These are phyloP conservation scores for Crocinoboletus sp. DNA, from an alignment of 1,284 basidiomycete genomes.

Conservation along the genomic window DNA sequence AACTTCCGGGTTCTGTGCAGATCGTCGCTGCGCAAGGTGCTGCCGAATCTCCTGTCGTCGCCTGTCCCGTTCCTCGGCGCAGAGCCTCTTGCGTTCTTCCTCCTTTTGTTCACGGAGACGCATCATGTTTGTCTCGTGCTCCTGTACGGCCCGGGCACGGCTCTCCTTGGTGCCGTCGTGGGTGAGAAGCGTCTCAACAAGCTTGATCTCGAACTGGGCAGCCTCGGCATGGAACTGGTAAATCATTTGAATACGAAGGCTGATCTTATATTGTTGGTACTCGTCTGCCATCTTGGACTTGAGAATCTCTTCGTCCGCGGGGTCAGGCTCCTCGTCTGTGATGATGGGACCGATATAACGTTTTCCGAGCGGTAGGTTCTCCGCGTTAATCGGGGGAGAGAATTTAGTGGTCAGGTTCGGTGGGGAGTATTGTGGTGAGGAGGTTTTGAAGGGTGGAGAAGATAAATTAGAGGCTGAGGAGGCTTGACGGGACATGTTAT, in stretches of 20 bases:
- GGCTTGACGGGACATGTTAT: slow-evolving; percentile 28
- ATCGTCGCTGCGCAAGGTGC: slow-evolving; percentile 22
- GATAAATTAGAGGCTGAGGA: slow-evolving; percentile 22
- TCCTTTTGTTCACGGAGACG: slow-evolving; percentile 45
- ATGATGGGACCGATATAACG: slow-evolving; percentile 48
- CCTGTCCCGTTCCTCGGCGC: slow-evolving; percentile 41
- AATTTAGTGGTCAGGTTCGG: slow-evolving; percentile 21
- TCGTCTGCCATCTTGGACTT: slow-evolving; percentile 35
- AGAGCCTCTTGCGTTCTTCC: slow-evolving; percentile 43
- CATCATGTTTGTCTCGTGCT: slow-evolving; percentile 46
- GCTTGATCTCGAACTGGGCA: slow-evolving; percentile 42
- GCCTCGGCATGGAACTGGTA: slow-evolving; percentile 51
- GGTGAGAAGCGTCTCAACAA: slow-evolving; percentile 41
- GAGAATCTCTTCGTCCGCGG: slow-evolving; percentile 26
- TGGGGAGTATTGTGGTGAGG: slow-evolving; percentile 27
- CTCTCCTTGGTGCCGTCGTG: slow-evolving; percentile 28
- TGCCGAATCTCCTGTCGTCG: slow-evolving; percentile 34
- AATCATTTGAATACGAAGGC: slow-evolving; percentile 48
- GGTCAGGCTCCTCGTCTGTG: slow-evolving; percentile 37
- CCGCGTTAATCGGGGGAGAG: slow-evolving; percentile 22
- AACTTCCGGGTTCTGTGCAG: slow-evolving; percentile 15
- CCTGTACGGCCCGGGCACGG: slow-evolving; percentile 34
- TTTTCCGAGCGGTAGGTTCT: slow-evolving; percentile 24
- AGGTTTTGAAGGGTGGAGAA: slow-evolving; percentile 21
- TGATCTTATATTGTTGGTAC: slow-evolving; percentile 48